Conservation (phyloP, 257 asterid genomes). For the Primulina eburnea region DNA sequence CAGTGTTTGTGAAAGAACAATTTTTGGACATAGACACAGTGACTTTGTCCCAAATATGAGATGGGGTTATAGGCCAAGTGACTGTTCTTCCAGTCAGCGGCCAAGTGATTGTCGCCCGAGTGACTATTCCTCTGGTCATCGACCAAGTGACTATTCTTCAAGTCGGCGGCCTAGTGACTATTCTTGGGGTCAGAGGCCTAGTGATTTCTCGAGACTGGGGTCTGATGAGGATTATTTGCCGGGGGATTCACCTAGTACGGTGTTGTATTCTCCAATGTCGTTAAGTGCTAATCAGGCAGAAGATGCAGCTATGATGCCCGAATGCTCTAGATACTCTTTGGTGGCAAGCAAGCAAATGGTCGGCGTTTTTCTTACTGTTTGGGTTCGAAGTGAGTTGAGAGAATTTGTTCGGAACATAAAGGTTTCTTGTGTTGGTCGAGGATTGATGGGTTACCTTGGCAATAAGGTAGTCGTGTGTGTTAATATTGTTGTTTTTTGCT, state of each 20-base stretch:
- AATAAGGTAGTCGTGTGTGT: constrained; percentile 61
- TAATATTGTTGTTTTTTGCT: too few relatives aligned
- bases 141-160: constrained; percentile 74
- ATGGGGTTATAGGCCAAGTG: constrained; percentile 77
- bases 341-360: constrained; percentile 99
- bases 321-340: constrained; percentile 63
- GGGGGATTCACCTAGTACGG: constrained; percentile 92
- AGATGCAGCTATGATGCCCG: constrained; percentile 40
- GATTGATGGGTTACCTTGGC: constrained; percentile 97
- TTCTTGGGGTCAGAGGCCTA: constrained; percentile 84
- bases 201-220: constrained; percentile 89
- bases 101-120: constrained; percentile 56
- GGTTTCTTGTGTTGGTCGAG: constrained; percentile 93
- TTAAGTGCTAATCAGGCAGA: constrained; percentile 49
- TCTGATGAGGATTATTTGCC: constrained; percentile 84
- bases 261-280: constrained; percentile 67
- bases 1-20: constrained; percentile 85
- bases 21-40: constrained; percentile 76
- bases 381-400: constrained; percentile 89
- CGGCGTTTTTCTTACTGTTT: constrained; percentile 82
- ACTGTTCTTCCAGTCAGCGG: constrained; percentile 41
- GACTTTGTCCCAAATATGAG: constrained; percentile 50
- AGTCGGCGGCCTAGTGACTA: constrained; percentile 83
- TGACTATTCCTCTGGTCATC: constrained; percentile 65
- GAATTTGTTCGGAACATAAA: constrained; percentile 83